Conservation (phyloP, 805 yeast species). For the Monosporozyma siamensis region DNA sequence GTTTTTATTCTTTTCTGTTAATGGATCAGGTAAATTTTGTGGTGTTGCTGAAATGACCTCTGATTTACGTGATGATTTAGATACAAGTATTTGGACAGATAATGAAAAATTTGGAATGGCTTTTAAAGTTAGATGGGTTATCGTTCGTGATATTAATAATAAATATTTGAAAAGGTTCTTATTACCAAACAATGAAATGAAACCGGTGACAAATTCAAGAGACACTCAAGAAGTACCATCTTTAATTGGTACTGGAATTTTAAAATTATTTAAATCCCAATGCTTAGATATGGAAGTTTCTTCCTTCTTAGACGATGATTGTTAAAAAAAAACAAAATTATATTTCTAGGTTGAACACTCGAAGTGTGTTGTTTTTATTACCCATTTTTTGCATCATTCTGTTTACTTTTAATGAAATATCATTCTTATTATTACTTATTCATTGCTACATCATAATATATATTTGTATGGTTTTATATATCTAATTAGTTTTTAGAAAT, state of each 20-base stretch:
- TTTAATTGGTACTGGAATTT: slow-evolving; percentile 38
- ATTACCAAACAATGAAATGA: slow-evolving; percentile 37
- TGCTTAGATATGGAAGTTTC: slow-evolving; percentile 4
- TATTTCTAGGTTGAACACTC: too few relatives aligned
- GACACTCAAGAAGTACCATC: slow-evolving; percentile 53
- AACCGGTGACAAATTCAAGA: slow-evolving; percentile 49
- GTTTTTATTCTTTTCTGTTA: slow-evolving; percentile 48
- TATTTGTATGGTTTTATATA: too few relatives aligned
- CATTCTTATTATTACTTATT: not conserved
- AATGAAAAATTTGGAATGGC: slow-evolving; percentile 39
- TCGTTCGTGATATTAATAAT: slow-evolving; percentile 44
- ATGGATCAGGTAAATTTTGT: slow-evolving; percentile 48
- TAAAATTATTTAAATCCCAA: slow-evolving; percentile 34
- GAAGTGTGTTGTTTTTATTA: too few relatives aligned
- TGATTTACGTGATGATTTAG: slow-evolving; percentile 20
- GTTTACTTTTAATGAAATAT: not conserved
- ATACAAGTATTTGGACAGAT: slow-evolving; percentile 38
- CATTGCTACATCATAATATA: not conserved
- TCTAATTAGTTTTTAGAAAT: too few relatives aligned
- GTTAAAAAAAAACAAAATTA: too few relatives aligned
- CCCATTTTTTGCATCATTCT: not conserved
- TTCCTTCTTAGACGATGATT: slow-evolving; percentile 17
- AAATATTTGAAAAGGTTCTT: slow-evolving; percentile 37
- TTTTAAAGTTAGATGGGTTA: slow-evolving; percentile 46
- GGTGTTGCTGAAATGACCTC: slow-evolving; percentile 49